A percentile compares a stretch with the other conserved stretches of the same genome.
These are phyloP conservation scores for Epichloe aotearoae DNA, from an alignment of 2,329 filamentous ascomycete genomes.

Conservation along the genomic window DNA sequence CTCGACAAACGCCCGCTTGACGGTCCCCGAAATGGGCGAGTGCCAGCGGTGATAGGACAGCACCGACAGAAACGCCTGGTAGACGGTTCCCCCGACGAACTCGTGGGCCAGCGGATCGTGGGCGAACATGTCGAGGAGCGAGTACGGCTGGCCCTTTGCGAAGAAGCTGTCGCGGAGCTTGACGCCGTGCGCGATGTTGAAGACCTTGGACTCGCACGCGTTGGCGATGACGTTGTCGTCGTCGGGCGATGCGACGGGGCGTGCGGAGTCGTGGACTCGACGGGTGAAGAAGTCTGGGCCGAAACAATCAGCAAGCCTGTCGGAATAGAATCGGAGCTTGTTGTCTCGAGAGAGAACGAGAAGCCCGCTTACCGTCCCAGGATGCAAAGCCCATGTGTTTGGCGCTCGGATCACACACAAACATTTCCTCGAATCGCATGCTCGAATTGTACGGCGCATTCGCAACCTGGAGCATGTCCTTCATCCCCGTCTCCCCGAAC, in stretches of 20 bases:
- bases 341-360: background rate
- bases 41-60: conserved; percentile 64
- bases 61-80: conserved; percentile 56
- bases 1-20: conserved; percentile 42
- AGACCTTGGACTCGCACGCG: conserved; percentile 51
- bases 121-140: conserved; percentile 48
- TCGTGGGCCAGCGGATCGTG: conserved; percentile 36
- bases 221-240: conserved; percentile 44
- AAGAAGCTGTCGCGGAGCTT: conserved; percentile 50
- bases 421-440: conserved; percentile 45
- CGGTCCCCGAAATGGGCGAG: conserved; percentile 48
- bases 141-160: conserved; percentile 58
- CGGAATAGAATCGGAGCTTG: too few relatives aligned
- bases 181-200: conserved; percentile 35
- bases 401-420: conserved; percentile 41
- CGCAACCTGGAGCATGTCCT: conserved; percentile 37
- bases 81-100: conserved; percentile 52
- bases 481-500: conserved; percentile 37
- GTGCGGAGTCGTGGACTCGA: conserved; percentile 34
- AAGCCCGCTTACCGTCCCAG: conserved; percentile 42
- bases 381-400: conserved; percentile 48
- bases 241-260: conserved; percentile 44
- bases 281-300: conserved; percentile 50
- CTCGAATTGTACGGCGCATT: conserved; percentile 29
- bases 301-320: background rate